Base-by-base conservation (phyloP, 2,329 filamentous ascomycete genomes). In the Fusarium hainanense region DNA sequence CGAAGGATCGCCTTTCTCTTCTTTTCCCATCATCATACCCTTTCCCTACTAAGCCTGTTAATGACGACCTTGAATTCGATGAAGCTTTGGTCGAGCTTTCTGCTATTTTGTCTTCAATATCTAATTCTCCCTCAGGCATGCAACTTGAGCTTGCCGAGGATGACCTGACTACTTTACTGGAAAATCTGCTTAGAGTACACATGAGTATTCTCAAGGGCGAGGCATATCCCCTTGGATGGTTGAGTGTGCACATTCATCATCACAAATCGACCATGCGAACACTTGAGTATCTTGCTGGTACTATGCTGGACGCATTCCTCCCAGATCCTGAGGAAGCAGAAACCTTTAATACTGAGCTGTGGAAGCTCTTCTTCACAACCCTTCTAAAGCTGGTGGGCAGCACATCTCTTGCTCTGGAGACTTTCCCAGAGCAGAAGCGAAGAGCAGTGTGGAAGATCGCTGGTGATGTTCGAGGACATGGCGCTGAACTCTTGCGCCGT, bases 361-460 rank as follows among this genome's bases (percentile, higher is more conserved):
- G 96, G 96, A 94, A 95, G 70, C 85, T 92, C 32, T 98, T 97
- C 82, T 98, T 99, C 77, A 92, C 90, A 20, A 95, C 94, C 0
- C 83, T 99, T 30, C 85, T 99, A 28, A 94, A 93, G 76, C 89
- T 98, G 5, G 93, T 99, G 4, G 93, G 93, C 7, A 98, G 94
- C 75, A 90, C 94, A 37, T 93, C 92, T 0, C 86, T 99, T 21
- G 94, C 96, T 0, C 86, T 99, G 40, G 96, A 99, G 78, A 97
- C 94, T 0, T 98, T 98, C 77, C 94, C 96, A 0, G 97, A 99
- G 79, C 96, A 99, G 81, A 99, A 98, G 82, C 87, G 96, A 47
- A 86, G 96, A 58, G 95, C 96, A 1, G 95, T 98, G 2, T 99
- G 97, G 96, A 99, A 98, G 82, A 98, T 99, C 77, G 96, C 95